These are phyloP conservation scores for Bathelium albidoporum DNA, from an alignment of 495 filamentous ascomycete species.

Conservation along the genomic window DNA sequence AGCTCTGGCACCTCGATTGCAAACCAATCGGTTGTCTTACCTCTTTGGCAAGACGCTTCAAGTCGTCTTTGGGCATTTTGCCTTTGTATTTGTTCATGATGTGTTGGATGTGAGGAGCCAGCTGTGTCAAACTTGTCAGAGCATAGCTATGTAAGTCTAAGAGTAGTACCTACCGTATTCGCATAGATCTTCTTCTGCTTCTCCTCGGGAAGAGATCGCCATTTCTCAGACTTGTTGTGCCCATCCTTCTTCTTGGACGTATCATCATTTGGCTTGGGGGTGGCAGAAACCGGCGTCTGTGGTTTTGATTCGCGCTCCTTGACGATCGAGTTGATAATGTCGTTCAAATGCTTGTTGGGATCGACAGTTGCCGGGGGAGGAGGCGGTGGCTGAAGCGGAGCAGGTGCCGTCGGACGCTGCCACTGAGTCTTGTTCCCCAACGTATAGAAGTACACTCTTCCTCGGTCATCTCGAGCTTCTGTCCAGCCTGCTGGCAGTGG, in stretches of 20 bases:
- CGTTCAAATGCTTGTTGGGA: constrained; percentile 59
- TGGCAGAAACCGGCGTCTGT: constrained; percentile 34
- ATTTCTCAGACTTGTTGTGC: constrained; percentile 67
- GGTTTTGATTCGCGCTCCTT: constrained; percentile 52
- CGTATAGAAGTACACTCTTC: constrained; percentile 72
- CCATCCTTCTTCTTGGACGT: constrained; percentile 38
- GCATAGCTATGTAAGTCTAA: neutral
- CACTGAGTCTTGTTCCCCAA: constrained; percentile 61
- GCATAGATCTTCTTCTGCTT: constrained; percentile 92
- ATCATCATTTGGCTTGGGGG: constrained; percentile 36
- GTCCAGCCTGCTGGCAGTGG: constrained; percentile 75
- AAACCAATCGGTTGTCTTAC: too few relatives aligned
- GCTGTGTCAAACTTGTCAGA: constrained; percentile 35
- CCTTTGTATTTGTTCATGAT: constrained; percentile 76
- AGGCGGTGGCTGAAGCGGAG: constrained; percentile 41
- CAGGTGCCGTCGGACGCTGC: constrained; percentile 60
- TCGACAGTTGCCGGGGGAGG: constrained; percentile 52
- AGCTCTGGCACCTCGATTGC: neutral
- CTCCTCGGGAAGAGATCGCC: constrained; percentile 65
- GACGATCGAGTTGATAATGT: constrained; percentile 77
- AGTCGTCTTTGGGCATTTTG: constrained; percentile 73
- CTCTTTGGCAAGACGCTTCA: constrained; percentile 82
- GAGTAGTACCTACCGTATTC: constrained; percentile 58
- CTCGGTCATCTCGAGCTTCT: constrained; percentile 51
- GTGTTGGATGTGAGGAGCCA: constrained; percentile 73